A percentile compares a stretch with the other conserved stretches of the same genome.
Evolutionary conservation across 2,329 filamentous ascomycete species (phyloP).

Genomic region (Hysterium pulicare): DNA sequence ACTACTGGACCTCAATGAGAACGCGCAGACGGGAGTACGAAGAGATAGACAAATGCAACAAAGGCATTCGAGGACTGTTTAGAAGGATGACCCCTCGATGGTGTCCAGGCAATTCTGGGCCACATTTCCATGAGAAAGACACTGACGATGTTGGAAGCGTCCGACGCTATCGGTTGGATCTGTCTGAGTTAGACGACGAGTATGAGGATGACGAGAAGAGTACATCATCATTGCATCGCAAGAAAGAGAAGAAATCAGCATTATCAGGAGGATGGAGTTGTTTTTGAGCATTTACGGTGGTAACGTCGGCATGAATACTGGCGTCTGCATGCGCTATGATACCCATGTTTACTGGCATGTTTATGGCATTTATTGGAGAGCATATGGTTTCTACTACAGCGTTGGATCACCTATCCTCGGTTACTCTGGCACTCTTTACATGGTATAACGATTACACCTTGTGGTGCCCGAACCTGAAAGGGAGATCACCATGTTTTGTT

Average conservation of each 20-base stretch:
- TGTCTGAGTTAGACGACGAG: constrained; percentile 20
- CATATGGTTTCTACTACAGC: neutral
- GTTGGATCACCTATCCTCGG: neutral
- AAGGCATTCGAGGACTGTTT: constrained; percentile 33
- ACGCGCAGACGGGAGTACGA: constrained; percentile 35
- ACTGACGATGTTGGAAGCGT: constrained; percentile 35
- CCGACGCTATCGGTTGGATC: constrained; percentile 33
- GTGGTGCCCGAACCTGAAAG: too few relatives aligned
- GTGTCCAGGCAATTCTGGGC: constrained; percentile 26
- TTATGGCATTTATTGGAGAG: neutral
- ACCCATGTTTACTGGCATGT: neutral
- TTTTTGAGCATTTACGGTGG: constrained; percentile 1
- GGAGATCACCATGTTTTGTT: neutral
- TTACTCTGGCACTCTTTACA: neutral
- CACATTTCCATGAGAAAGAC: constrained; percentile 33
- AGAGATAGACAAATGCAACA: constrained; percentile 36
- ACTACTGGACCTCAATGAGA: constrained; percentile 37
- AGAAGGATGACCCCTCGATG: constrained; percentile 30
- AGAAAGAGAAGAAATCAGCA: neutral
- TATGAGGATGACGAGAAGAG: constrained; percentile 18
- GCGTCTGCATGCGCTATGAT: constrained; percentile 1
- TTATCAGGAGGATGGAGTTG: neutral
- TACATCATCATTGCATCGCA: constrained; percentile 5
- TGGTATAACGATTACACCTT: too few relatives aligned
- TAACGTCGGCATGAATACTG: neutral